Base-by-base conservation (phyloP, 345 rosid species). In the Carallia pectinifolia region DNA sequence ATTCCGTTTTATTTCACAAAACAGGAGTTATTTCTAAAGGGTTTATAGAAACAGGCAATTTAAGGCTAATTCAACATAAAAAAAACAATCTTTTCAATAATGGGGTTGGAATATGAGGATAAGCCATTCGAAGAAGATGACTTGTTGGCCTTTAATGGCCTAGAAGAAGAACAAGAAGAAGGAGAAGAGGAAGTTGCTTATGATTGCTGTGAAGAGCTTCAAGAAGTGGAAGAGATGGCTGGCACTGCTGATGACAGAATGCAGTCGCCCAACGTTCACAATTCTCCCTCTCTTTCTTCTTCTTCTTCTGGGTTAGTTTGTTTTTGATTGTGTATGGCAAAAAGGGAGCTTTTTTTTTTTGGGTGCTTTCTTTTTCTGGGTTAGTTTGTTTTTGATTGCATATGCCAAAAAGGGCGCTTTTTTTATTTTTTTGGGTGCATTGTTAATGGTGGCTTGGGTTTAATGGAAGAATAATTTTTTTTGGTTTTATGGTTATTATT, bases 241-340 rank as follows among this genome's bases (percentile, higher is more conserved):
- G 38, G 50, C 55, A 65, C 37, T 17, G 68, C 17, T 4, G 60
- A 50, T 53, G 73, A 62, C 6, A 50, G 69, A 64, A 64, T 17
- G 39, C 72, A 48, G 31, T 59, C 61, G 7, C 39, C 17, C 54
- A 23, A 33, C 37, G 54, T 16, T 60, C 65, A 56, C 38, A 66
- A 76, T 23, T 66, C 71, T 31, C 65, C 76, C 4, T 68, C 68
- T 30, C 29, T 64, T 44, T 63, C 68, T 7, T 68, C 80, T 36
- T 50, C 62, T 63, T 19, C 7, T 56, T 31, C 73, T 44, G 76
- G 80, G 80, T 77, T 72, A 72, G 80, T 77, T 63, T 40, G 60
- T 55, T 71, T 38, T 50, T 27, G n/a, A 27, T 50, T 47, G 9
- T 16, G 18, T 38, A 31, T 39, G 17, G 23, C 33, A n/a, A 61